Base-by-base conservation (phyloP, 2,329 filamentous ascomycete genomes). In the Colletotrichum chlorophyti region DNA sequence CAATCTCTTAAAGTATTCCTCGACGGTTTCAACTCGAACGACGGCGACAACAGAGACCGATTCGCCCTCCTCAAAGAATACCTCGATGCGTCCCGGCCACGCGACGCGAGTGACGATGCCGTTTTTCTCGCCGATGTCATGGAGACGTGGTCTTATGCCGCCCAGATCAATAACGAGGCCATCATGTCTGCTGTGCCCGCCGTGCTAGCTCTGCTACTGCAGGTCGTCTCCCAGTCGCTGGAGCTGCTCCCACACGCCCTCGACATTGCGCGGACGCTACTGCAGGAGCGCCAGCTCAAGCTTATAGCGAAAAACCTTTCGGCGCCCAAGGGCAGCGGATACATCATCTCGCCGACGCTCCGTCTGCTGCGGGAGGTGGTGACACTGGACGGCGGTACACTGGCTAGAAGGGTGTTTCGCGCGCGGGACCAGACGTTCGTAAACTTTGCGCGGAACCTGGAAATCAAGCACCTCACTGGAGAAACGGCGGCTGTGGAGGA, bases 301-400 rank as follows among this genome's bases (percentile, higher is more conserved):
- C 83, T 96, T 3, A 76, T 98, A 21, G 87, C 91, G 27, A 87
- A 88, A 59, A 92, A 91, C 59, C 76, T 98, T 15, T 89, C 91
- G 4, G 86, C 91, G 0, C 88, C 91, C 21, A 93, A 92, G 72
- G 83, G 86, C 43, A 97, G 96, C 69, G 92, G 93, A 34, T 92
- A 91, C 72, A 79, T 98, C 58, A 93, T 97, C 60, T 95, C 92
- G 3, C 94, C 95, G 1, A 93, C 91, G 21, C 77, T 99, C 58
- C 87, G 94, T 54, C 77, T 99, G 48, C 82, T 99, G 59, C 91
- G 89, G 48, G 94, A 99, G 74, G 83, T 93, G n/a, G 85, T 91
- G 14, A 87, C 82, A 52, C 90, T 97, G 63, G 93, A 98, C 72
- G 93, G 93, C 14, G 96, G 95, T 12, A 84, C 86, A 37, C 82